Percentiles rank a stretch among this genome's conserved stretches.
Evolutionary conservation across 495 filamentous ascomycete species (phyloP).

Genomic region (Poronia punctata): DNA sequence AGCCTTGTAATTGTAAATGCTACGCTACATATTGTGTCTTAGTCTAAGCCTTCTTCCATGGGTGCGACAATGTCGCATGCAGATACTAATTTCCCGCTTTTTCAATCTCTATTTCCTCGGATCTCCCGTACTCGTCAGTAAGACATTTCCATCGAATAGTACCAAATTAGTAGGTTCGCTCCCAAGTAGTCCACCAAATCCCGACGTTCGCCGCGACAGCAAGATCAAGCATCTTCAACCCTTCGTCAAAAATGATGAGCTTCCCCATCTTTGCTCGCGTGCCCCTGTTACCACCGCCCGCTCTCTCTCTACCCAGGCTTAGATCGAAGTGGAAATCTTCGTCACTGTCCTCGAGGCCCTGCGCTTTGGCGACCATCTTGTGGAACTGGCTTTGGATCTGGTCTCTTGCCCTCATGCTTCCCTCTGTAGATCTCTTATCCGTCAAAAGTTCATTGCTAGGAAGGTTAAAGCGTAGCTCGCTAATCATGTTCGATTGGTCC

Average conservation of each 20-base stretch:
- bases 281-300: conserved; percentile 75
- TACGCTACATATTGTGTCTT: too few relatives aligned
- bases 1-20: too few relatives aligned
- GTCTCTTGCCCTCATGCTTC: conserved; percentile 15
- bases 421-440: conserved; percentile 19
- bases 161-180: conserved; percentile 28
- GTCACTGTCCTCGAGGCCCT: conserved; percentile 26
- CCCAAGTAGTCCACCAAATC: conserved; percentile 90
- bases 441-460: conserved; percentile 42
- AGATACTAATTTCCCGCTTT: too few relatives aligned
- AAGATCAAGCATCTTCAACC: conserved; percentile 91
- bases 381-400: conserved; percentile 34
- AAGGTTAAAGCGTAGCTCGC: conserved; percentile 84
- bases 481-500: conserved; percentile 49
- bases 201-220: conserved; percentile 86
- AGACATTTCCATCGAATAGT: too few relatives aligned
- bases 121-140: too few relatives aligned
- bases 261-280: conserved; percentile 91
- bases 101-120: too few relatives aligned
- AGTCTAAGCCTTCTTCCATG: too few relatives aligned
- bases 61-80: too few relatives aligned
- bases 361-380: conserved; percentile 23
- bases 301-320: conserved; percentile 64
- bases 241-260: conserved; percentile 82
- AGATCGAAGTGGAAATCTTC: conserved; percentile 50